Conservation (phyloP, 202 grass and related monocot genomes). For the Brachypodium distachyon region DNA sequence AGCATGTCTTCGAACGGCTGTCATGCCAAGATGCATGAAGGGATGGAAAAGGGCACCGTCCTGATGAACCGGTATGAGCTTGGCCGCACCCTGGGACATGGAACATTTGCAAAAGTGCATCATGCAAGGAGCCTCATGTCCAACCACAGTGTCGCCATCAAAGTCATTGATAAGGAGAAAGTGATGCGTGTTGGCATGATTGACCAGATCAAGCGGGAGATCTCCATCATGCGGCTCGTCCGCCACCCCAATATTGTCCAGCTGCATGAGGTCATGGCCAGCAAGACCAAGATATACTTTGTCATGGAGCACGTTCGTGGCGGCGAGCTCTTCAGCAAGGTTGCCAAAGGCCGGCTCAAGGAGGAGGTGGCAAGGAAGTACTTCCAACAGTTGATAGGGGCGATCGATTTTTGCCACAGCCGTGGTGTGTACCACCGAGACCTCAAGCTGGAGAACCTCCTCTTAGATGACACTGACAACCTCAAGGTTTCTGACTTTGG, state of each 20-base stretch:
- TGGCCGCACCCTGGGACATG: slow-evolving; percentile 47
- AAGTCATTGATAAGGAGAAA: slow-evolving; percentile 71
- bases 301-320: slow-evolving; percentile 64
- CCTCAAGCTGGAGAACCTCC: slow-evolving; percentile 68
- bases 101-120: slow-evolving; percentile 71
- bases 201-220: slow-evolving; percentile 54
- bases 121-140: slow-evolving; percentile 44
- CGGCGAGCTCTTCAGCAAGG: slow-evolving; percentile 55
- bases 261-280: slow-evolving; percentile 69
- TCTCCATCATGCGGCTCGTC: slow-evolving; percentile 43
- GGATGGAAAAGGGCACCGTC: slow-evolving; percentile 41
- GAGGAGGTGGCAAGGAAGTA: slow-evolving; percentile 43
- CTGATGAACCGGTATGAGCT: slow-evolving; percentile 72
- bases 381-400: slow-evolving; percentile 61
- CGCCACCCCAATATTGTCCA: slow-evolving; percentile 49
- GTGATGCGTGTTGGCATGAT: slow-evolving; percentile 46
- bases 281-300: slow-evolving; percentile 52
- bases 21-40: not conserved
- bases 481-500: slow-evolving; percentile 64
- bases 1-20: not conserved
- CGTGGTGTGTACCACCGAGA: slow-evolving; percentile 52
- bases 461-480: slow-evolving; percentile 49
- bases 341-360: slow-evolving; percentile 36
- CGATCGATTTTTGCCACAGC: slow-evolving; percentile 45
- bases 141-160: slow-evolving; percentile 50